Evolutionary conservation across 2,329 filamentous ascomycete species (phyloP), one percentile per base, ranked within the genome.

Genomic region (Neonectria punicea): DNA sequence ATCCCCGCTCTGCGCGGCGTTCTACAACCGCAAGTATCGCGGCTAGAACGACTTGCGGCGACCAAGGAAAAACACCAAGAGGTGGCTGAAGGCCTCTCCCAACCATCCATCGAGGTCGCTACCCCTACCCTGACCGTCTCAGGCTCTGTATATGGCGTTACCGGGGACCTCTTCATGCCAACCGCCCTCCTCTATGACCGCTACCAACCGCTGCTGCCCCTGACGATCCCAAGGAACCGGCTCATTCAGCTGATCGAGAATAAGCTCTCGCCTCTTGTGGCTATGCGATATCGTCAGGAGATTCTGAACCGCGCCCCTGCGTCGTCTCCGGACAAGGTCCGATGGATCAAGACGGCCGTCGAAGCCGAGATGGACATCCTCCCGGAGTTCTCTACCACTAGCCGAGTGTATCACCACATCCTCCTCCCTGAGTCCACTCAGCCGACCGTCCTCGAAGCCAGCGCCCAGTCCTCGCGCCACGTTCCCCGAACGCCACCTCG

Each of bases 121-220:
- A 70, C 68, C 5, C 81, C 82, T 4, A 77, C 77, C 7, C 53
- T 84, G 10, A 81, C 77, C 2, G 62, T 84, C 14, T 77, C 79
- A 1, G 79, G 77, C 2, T 81, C 80, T 1, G 72, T 81, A 0
- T 83, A 84, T 43, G 81, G 81, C 0, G 73, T 83, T 14, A 67
- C 68, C 14, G 63, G 58, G 20, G 73, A 73, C 25, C 43, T 76
- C 10, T 75, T 67, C 32, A 69, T 80, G 3, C 75, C 78, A 3
- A 67, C 77, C 6, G 65, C 77, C 13, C 71, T 81, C 1, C 66
- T 80, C 28, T 71, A 73, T 2, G 80, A 81, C 67, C 78, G 76
- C 34, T 82, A 81, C 53, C 82, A 83, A 57, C 82, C 79, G 2
- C 70, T 77, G 30, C 43, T 77, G 6, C 77, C 81, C 16, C 71